These are phyloP conservation scores for Scheffersomyces cryptocercus DNA, from an alignment of 1,139 yeast genomes.

Conservation along the genomic window DNA sequence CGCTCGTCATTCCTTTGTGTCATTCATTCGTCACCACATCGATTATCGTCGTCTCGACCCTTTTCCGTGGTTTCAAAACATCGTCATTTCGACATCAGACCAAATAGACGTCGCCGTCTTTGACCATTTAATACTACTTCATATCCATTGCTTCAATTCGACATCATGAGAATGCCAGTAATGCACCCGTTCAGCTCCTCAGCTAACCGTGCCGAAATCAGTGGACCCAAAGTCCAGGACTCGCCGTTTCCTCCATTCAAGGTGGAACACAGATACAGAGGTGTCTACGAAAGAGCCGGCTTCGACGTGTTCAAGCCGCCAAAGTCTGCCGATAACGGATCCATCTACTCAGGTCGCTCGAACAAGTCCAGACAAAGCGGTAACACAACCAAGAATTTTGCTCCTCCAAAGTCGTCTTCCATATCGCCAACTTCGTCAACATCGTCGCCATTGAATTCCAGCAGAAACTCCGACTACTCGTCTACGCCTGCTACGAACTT, in stretches of 20 bases:
- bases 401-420: slow-evolving; percentile 11
- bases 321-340: slow-evolving; percentile 10
- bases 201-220: no score
- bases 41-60: no score
- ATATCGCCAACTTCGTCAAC: slow-evolving; percentile 9
- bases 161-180: no score
- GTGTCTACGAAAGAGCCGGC: slow-evolving; percentile 68
- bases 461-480: neutral
- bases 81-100: no score
- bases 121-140: no score
- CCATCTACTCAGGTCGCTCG: slow-evolving; percentile 8
- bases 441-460: slow-evolving; percentile 7
- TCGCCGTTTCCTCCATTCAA: slow-evolving; percentile 63
- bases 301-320: slow-evolving; percentile 45
- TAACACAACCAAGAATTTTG: slow-evolving; percentile 8
- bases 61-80: no score
- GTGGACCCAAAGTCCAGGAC: slow-evolving; percentile 32
- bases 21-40: no score
- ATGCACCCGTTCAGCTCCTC: no score
- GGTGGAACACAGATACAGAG: slow-evolving; percentile 53
- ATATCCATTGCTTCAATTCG: no score
- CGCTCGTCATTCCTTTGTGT: no score
- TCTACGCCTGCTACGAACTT: slow-evolving; percentile 3
- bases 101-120: no score
- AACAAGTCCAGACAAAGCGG: slow-evolving; percentile 3